Base-by-base conservation (phyloP, 202 grass and related monocot genomes). In the Schoenoplectus triqueter region DNA sequence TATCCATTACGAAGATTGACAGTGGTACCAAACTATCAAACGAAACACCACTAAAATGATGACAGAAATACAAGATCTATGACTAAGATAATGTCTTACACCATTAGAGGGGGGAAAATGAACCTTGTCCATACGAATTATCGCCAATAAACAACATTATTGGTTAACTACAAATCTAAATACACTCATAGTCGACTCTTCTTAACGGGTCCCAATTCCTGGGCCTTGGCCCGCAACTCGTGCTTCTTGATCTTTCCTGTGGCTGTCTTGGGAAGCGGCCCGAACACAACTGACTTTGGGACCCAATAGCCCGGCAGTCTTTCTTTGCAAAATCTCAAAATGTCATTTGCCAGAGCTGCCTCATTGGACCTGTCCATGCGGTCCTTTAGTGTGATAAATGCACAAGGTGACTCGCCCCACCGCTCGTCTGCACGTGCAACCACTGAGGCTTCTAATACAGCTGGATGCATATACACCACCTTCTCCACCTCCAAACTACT, bases 201-300 rank as follows among this genome's bases (percentile, higher is more conserved):
- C 65, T 67, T 86, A 81, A 95, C 87, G 1, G 96, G 90, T 9
- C 96, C 96, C 84, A 98, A 50, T 6, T 88, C 87, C 91, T 98
- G 88, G 71, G 96, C 93, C 84, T 88, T 94, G 4, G 88, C 50
- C 50, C 96, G 91, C 68, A 98, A 86, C 84, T 94, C 90, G 55
- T 98, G 90, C 90, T 98, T 98, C 88, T 98, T 98, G 64, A 95
- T 92, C 88, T 95, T 98, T 20, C 93, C 96, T 0, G 93, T 98
- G 0, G 96, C 93, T 7, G 96, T 98, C 91, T 95, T 98, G 0
- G 96, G 96, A 84, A 98, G 87, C 18, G 90, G 73, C 39, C 96
- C 93, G 14, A 98, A 98, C 80, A 98, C 84, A 0, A 98, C 91
- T 2, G 96, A 98, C 75, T 98, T 98, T 3, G 96, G 96, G n/a